Evolutionary conservation across 2,329 filamentous ascomycete genomes (phyloP), one percentile per base, ranked within the genome.

Genomic region (Magnaporthales sp.): DNA sequence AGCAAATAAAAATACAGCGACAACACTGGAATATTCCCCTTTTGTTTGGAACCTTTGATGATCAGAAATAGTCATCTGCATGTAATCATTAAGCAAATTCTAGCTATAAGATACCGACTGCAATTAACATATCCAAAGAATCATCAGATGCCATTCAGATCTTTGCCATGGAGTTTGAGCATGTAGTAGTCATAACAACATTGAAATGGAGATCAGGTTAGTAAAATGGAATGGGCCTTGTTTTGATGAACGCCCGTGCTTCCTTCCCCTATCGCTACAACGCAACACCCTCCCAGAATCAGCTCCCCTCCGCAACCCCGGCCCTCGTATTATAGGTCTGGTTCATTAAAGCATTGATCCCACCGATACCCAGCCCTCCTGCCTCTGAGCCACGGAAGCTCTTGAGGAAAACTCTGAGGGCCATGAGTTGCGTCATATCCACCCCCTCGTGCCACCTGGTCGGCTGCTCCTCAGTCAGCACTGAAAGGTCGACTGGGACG

Each of bases 401-500:
- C 62, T 65, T 67, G 60, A 69, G 51, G 13, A 69, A 67, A 30
- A 69, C 62, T 8, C 65, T n/a, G 58, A 67, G 63, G 46, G 68
- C 64, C 68, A 65, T 67, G 60, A 66, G 46, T 10, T 24, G 9
- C n/a, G 64, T 66, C 68, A 69, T 68, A 65, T 69, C 65, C 38
- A 27, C 62, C 4, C 65, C 68, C 65, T 67, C 65, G 24, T 22
- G 9, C 68, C 68, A 67, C 4, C 65, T 60, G 31, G 54, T 65
- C 38, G 68, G 66, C 26, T 58, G 29, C 65, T 67, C 66, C 32
- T 69, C 68, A 26, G 68, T 69, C 58, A 69, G 6, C 38, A 67
- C 68, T 29, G 68, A 69, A 62, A 69, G 54, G 24, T 69, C 68
- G 2, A 65, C 68, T 1, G 68, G 68, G 30, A 69, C n/a, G 31